These are phyloP conservation scores for Mycena kentingensis DNA, from an alignment of 768 basidiomycete genomes.

Conservation along the genomic window DNA sequence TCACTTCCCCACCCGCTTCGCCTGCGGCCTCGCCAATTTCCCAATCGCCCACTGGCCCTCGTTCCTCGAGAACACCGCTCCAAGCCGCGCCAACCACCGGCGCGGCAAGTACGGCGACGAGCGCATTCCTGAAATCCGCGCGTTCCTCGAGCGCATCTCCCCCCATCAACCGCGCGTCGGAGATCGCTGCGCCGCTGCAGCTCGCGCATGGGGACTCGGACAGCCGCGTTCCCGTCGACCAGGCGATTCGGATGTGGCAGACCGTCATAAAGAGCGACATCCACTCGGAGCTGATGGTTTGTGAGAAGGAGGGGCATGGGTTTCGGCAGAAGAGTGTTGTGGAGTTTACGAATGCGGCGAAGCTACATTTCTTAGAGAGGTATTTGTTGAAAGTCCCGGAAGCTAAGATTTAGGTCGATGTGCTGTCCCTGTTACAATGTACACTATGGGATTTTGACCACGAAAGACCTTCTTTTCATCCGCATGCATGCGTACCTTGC, in stretches of 20 bases:
- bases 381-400: slow-evolving; percentile 26
- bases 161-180: slow-evolving; percentile 40
- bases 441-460: too few relatives aligned
- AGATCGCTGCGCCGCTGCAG: slow-evolving; percentile 38
- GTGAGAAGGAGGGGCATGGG: slow-evolving; percentile 46
- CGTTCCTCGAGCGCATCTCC: slow-evolving; percentile 41
- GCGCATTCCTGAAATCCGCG: slow-evolving; percentile 36
- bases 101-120: slow-evolving; percentile 46
- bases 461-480: too few relatives aligned
- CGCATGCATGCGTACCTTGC: too few relatives aligned
- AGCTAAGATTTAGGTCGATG: too few relatives aligned
- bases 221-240: slow-evolving; percentile 40
- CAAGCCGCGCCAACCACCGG: slow-evolving; percentile 35
- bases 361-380: slow-evolving; percentile 39
- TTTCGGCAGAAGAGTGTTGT: slow-evolving; percentile 48
- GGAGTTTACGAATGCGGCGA: slow-evolving; percentile 43
- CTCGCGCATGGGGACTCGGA: slow-evolving; percentile 47
- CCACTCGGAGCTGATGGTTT: slow-evolving; percentile 39
- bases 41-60: slow-evolving; percentile 43
- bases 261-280: slow-evolving; percentile 32
- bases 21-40: slow-evolving; percentile 43
- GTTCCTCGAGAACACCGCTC: slow-evolving; percentile 45
- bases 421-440: too few relatives aligned
- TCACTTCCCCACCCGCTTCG: slow-evolving; percentile 43
- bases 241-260: slow-evolving; percentile 41